Percentiles rank a stretch among this genome's conserved stretches.
Evolutionary conservation across 2,329 filamentous ascomycete genomes (phyloP).

Genomic region (Diaporthe sp.): DNA sequence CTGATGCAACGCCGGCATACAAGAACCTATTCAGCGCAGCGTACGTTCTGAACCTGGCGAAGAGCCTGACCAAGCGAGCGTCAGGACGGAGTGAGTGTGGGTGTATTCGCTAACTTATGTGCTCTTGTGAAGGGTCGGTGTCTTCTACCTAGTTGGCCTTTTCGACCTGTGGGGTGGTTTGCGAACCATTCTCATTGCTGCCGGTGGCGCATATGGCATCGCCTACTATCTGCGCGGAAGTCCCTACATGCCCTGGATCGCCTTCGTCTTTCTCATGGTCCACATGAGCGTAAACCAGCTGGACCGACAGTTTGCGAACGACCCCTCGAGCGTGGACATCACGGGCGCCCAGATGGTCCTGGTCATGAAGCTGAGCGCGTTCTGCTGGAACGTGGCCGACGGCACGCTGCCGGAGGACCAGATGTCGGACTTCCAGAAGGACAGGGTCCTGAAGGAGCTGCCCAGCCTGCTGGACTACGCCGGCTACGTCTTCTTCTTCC

Average conservation of each 20-base stretch:
- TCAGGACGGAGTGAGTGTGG: background rate
- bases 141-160: constrained; percentile 94
- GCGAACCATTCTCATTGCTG: constrained; percentile 82
- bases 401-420: constrained; percentile 83
- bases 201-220: constrained; percentile 85
- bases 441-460: constrained; percentile 80
- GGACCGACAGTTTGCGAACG: constrained; percentile 78
- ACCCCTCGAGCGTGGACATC: constrained; percentile 82
- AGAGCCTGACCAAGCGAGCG: background rate
- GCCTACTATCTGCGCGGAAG: constrained; percentile 83
- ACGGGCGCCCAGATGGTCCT: constrained; percentile 98
- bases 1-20: constrained; percentile 83
- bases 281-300: constrained; percentile 96
- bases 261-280: constrained; percentile 93
- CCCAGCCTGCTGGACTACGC: constrained; percentile 85
- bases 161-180: constrained; percentile 93
- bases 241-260: constrained; percentile 97
- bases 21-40: constrained; percentile 91
- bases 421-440: constrained; percentile 89
- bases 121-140: constrained; percentile 69
- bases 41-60: constrained; percentile 57
- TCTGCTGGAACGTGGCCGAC: constrained; percentile 98
- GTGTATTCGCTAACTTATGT: background rate
- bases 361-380: constrained; percentile 96
- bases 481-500: constrained; percentile 96